Conservation (phyloP, 2,329 filamentous ascomycete species). For the Pestalotiopsis sp. region DNA sequence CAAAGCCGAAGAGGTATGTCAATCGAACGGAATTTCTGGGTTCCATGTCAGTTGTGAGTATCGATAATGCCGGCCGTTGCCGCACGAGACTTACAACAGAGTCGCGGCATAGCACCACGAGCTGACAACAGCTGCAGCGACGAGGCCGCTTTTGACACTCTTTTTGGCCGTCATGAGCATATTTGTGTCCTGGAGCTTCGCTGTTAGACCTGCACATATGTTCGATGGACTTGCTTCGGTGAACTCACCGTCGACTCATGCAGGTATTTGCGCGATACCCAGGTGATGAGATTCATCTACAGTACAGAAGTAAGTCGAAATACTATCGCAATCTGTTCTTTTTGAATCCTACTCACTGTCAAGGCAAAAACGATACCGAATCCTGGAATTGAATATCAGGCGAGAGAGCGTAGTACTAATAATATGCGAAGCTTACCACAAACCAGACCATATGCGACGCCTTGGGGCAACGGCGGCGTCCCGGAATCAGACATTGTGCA, state of each 20-base stretch:
- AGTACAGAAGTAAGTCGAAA: background rate
- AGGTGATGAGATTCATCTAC: conserved; percentile 16
- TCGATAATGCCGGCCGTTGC: background rate
- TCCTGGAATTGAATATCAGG: background rate
- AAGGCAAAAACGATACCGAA: conserved; percentile 17
- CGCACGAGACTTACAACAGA: background rate
- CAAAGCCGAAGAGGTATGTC: conserved; percentile 17
- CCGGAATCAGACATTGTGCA: conserved; percentile 7
- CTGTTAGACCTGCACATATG: background rate
- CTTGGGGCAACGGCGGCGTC: conserved; percentile 14
- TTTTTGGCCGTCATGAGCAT: conserved; percentile 19
- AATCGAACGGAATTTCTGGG: conserved; percentile 3
- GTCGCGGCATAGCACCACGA: conserved; percentile 16
- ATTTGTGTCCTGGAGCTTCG: conserved; percentile 12
- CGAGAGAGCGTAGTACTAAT: background rate
- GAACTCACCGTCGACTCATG: conserved; percentile 12
- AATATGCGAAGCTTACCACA: background rate
- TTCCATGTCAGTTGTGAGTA: background rate
- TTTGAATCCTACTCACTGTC: background rate
- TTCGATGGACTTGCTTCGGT: background rate
- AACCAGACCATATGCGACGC: conserved; percentile 16
- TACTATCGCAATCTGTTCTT: background rate
- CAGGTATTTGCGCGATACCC: conserved; percentile 15
- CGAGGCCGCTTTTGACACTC: conserved; percentile 16
- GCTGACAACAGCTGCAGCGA: conserved; percentile 15